Evolutionary conservation across 1,284 basidiomycete genomes (phyloP), one percentile per base, ranked within the genome.

Genomic region (Phlebopus sp.): DNA sequence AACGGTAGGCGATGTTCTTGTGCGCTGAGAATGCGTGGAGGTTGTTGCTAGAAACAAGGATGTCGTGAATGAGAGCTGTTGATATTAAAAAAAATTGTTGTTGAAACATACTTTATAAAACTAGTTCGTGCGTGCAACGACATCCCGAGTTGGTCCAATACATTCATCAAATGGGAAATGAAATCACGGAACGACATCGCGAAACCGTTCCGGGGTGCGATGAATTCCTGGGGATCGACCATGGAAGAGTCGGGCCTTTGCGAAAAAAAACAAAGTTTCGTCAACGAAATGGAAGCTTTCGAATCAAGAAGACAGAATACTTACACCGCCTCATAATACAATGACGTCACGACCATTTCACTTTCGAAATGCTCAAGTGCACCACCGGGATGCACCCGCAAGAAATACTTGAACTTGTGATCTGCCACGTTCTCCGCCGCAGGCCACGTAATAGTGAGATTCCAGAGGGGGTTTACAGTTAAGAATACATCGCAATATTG

Each of bases 1-100:
- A 90, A n/a, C 88, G 81, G 60, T 90, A 91, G 10, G 88, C 89
- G 52, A 91, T 86, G 65, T 91, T 87, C 62, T 83, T 85, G 68
- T 91, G 87, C 4, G 73, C 70, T 11, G 81, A 69, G 63, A 90
- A 90, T 3, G 80, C 68, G 23, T 80, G 71, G 55, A 90, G 73
- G 66, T 90, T 88, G 64, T 84, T 82, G 64, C 86, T 90, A 56
- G 21, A 45, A 39, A 41, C 50, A 30, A 41, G 49, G 13, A 7
- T 27, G 45, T 31, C 42, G 47, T 37, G 32, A 31, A 9, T 15
- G 4, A 7, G 9, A 36, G 19, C 23, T 9, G 36, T 3, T 6
- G 18, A 15, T 18, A n/a, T n/a, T n/a, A n/a, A n/a, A n/a, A n/a
- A n/a, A n/a, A n/a, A n/a, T n/a, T n/a, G n/a, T n/a, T n/a, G n/a